Conservation (phyloP, 2,329 filamentous ascomycete genomes). For the Fusarium sp. region DNA sequence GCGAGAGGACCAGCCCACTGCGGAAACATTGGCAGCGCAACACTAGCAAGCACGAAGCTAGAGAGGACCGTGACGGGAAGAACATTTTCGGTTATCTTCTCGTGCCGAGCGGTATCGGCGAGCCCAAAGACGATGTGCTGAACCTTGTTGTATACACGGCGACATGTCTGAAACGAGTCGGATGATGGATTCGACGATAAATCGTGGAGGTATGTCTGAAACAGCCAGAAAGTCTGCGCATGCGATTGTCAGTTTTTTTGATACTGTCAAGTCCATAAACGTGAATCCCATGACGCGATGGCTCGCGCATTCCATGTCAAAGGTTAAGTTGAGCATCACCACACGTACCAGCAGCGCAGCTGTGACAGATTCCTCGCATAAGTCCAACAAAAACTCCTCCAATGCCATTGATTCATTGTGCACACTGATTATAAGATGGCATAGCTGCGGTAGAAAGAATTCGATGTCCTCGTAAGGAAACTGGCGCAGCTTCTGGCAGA, state of each 20-base stretch:
- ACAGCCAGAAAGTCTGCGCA: constrained; percentile 85
- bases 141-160: constrained; percentile 87
- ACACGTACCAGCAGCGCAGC: constrained; percentile 80
- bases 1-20: constrained; percentile 83
- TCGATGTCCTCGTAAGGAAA: constrained; percentile 93
- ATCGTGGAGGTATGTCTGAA: constrained; percentile 89
- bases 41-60: constrained; percentile 81
- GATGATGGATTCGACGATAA: constrained; percentile 80
- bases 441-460: constrained; percentile 90
- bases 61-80: constrained; percentile 84
- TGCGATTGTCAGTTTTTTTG: constrained; percentile 36
- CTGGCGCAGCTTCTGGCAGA: constrained; percentile 88
- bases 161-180: constrained; percentile 83
- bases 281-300: constrained; percentile 13
- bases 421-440: constrained; percentile 87
- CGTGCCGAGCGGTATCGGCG: constrained; percentile 74
- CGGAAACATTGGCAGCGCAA: constrained; percentile 81
- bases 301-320: constrained; percentile 23
- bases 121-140: constrained; percentile 88
- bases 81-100: constrained; percentile 85
- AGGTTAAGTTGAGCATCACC: constrained; percentile 7
- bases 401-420: constrained; percentile 93
- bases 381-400: constrained; percentile 86
- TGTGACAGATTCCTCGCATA: constrained; percentile 89
- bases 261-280: not conserved